Base-by-base conservation (phyloP, 345 rosid species). In the Noccaea caerulescens region DNA sequence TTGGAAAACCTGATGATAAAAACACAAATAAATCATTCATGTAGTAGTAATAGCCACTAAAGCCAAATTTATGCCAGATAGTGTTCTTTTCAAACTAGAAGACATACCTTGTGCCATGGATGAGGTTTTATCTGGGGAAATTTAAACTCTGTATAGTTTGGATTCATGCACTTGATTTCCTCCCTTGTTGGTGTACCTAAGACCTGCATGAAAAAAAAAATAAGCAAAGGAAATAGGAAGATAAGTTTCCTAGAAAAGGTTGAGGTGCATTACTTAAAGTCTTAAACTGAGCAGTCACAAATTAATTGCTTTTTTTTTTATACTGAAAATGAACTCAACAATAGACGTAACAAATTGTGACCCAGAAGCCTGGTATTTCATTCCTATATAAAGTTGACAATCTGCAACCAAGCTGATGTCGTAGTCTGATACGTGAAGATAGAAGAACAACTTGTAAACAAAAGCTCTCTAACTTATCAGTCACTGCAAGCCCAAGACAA, bases 121-220 rank as follows among this genome's bases (percentile, higher is more conserved):
- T 91, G 97, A 73, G 97, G 96, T 71, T 91, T 91, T 79, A 87
- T 91, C 73, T 91, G 97, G 7, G 97, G 96, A 50, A 91, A 91
- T 72, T 91, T 91, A 76, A 91, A 91, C 68, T 89, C 93, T 0
- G 97, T 91, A 67, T 91, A 91, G 80, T 91, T 89, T 47, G 97
- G 93, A 78, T 91, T 91, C 97, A 91, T 91, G 83, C 97, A 91
- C 81, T 89, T 91, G 76, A 91, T 91, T 88, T 91, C 97, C 80
- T 91, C 97, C 72, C 96, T 79, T 60, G 97, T 91, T 63, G 97
- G 97, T 61, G 93, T 91, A 66, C 97, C 97, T 85, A 91, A 72
- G 67, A 88, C 96, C 96, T 91, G 82, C 36, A 71, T 13, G 63
- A 74, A 1, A 45, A 20, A 20, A 20, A 45, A 47, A 59, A 47